A percentile compares a stretch with the other conserved stretches of the same genome.
Evolutionary conservation across 2,329 filamentous ascomycete species (phyloP).

Genomic region (Talaromyces sp.): DNA sequence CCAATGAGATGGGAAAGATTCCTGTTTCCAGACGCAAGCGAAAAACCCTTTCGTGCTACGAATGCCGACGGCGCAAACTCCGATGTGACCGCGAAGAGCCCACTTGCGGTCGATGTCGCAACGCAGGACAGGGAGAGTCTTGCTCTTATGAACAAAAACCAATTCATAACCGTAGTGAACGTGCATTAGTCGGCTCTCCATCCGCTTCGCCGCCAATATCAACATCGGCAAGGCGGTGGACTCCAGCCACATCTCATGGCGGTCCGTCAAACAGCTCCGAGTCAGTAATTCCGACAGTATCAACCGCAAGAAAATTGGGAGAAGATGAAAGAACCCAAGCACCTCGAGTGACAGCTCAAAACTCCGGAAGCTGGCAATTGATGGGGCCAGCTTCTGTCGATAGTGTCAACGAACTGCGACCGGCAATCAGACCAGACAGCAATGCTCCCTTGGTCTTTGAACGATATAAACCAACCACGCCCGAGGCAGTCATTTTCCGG

Average conservation of each 20-base stretch:
- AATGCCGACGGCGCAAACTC: constrained; percentile 11
- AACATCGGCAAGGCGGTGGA: not conserved
- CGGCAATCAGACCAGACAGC: constrained; percentile 13
- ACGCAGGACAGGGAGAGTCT: constrained; percentile 9
- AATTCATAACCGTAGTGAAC: not conserved
- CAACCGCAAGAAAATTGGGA: not conserved
- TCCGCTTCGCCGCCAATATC: not conserved
- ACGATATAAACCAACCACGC: not conserved
- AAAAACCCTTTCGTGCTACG: constrained; percentile 12
- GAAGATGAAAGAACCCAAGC: not conserved
- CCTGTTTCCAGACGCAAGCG: not conserved
- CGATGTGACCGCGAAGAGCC: constrained; percentile 17
- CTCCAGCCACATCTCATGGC: not conserved
- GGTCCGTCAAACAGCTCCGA: not conserved
- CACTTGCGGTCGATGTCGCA: constrained; percentile 16
- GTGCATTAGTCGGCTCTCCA: not conserved
- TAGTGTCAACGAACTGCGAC: constrained; percentile 7
- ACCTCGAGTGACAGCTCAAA: not conserved
- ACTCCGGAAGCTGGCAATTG: constrained; percentile 9
- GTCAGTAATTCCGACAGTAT: not conserved
- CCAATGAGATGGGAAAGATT: not conserved
- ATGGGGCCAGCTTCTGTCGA: not conserved
- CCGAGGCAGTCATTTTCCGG: constrained; percentile 17
- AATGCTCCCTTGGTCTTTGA: not conserved
- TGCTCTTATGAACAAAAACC: constrained; percentile 8